Percentiles rank a stretch among this genome's conserved stretches.
Evolutionary conservation across 306 rosid species (phyloP).

Genomic region (Pachyrhizus erosus): DNA sequence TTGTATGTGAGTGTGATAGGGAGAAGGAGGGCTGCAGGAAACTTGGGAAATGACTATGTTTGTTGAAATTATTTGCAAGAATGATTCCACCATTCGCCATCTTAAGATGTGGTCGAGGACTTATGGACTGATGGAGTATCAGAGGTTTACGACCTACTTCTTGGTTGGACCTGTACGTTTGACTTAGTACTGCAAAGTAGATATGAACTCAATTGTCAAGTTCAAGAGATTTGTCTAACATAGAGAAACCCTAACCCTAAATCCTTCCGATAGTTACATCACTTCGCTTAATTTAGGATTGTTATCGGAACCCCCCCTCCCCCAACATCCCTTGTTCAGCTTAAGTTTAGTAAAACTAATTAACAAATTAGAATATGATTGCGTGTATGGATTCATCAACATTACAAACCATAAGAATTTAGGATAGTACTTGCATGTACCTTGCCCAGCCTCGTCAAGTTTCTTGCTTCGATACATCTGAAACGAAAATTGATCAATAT

Average conservation of each 20-base stretch:
- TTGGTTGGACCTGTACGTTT: slow-evolving; percentile 33
- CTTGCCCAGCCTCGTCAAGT: slow-evolving; percentile 88
- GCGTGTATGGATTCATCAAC: not conserved
- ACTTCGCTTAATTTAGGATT: not conserved
- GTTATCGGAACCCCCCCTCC: not conserved
- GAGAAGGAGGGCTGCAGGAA: slow-evolving; percentile 35
- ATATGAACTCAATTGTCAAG: not conserved
- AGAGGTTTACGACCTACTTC: slow-evolving; percentile 13
- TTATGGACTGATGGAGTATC: slow-evolving; percentile 22
- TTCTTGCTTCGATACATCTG: slow-evolving; percentile 97
- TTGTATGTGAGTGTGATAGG: slow-evolving; percentile 35
- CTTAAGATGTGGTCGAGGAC: slow-evolving; percentile 44
- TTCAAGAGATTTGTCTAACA: not conserved
- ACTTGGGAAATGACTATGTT: slow-evolving; percentile 31
- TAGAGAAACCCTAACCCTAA: slow-evolving; percentile 7
- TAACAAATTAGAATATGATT: not conserved
- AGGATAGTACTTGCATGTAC: slow-evolving; percentile 40
- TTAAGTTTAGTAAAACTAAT: not conserved
- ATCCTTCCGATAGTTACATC: not conserved
- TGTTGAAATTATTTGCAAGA: slow-evolving; percentile 41
- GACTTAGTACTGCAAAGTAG: slow-evolving; percentile 38
- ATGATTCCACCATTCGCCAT: slow-evolving; percentile 56
- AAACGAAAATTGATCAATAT: not conserved
- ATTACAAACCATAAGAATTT: not conserved
- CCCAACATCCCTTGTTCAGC: not conserved